Conservation (phyloP, 129 eudicot genomes). For the Tagetes patula region DNA sequence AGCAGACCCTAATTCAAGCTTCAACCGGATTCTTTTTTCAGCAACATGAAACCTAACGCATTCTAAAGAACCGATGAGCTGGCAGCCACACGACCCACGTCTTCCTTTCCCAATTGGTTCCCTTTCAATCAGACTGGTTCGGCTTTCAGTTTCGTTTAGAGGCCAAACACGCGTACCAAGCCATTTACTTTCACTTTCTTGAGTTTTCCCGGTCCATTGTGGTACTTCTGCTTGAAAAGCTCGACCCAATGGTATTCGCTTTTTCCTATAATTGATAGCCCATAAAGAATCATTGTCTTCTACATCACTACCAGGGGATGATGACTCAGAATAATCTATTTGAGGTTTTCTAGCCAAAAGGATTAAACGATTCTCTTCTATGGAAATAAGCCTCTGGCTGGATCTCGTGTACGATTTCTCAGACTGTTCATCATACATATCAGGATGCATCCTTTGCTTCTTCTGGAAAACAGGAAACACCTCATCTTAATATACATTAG, state of each 20-base stretch:
- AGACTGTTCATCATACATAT: constrained; percentile 52
- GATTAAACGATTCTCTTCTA: constrained; percentile 38
- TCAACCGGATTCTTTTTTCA: constrained; percentile 46
- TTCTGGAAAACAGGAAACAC: constrained; percentile 37
- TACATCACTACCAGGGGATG: constrained; percentile 39
- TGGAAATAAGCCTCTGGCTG: constrained; percentile 57
- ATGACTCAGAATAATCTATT: constrained; percentile 29
- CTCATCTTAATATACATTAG: background rate
- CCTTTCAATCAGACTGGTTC: constrained; percentile 50
- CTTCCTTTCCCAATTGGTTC: constrained; percentile 73
- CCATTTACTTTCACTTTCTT: constrained; percentile 55
- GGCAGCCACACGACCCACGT: constrained; percentile 60
- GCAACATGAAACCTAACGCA: constrained; percentile 72
- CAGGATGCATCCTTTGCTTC: constrained; percentile 78
- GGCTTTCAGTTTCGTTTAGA: constrained; percentile 32
- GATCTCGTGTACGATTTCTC: constrained; percentile 43
- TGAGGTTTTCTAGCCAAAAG: constrained; percentile 28
- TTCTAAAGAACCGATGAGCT: constrained; percentile 48
- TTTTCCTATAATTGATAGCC: constrained; percentile 25
- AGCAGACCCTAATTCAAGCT: constrained; percentile 63
- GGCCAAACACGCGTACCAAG: constrained; percentile 74
- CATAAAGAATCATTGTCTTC: constrained; percentile 41
- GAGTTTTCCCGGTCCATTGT: constrained; percentile 42
- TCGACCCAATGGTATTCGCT: constrained; percentile 51
- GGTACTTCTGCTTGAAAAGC: constrained; percentile 61